Evolutionary conservation across 2,329 filamentous ascomycete species (phyloP), one percentile per base, ranked within the genome.

Genomic region (Fusarium bactridioides): DNA sequence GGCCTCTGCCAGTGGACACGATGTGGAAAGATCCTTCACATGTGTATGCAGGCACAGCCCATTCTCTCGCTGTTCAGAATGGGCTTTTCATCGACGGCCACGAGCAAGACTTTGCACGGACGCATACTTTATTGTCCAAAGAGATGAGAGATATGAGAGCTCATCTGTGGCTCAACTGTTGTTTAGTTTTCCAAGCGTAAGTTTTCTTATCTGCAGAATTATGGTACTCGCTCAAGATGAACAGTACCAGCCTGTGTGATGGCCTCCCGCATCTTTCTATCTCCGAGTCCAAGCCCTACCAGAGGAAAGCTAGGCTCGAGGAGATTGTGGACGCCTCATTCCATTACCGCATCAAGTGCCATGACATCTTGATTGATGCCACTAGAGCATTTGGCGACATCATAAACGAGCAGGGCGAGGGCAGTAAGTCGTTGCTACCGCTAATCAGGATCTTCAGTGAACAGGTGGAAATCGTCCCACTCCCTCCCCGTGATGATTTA

Each of bases 11-110:
- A 7, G 57, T 54, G 19, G 57, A 60, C n/a, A 54, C 57, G 3
- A 60, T 60, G 45, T 60, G 57, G 57, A 60, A 60, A 53, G 57
- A 54, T n/a, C 57, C 57, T 33, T 60, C 57, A 18, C 45, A 60
- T 21, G 45, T 60, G 16, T 54, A 60, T 21, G 45, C 45, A 33
- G 35, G n/a, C n/a, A 54, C 27, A n/a, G 57, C 57, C 10, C 27
- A 60, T 54, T 60, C 57, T 31, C 56, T 60, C n/a, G 45, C 57
- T 33, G 35, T 60, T 23, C 57, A 60, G 27, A 54, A 54, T 40
- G 45, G 57, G 33, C 57, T 60, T 10, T 60, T 60, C 33, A 35
- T 33, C 18, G 16, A 40, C 18, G 45, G 57, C 5, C 45, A 54
- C 27, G 57, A 60, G 50, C 45, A 41, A 60, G 57, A 60, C 45